phyloP scores from a whole-genome alignment of 1,139 yeast species.

The Taphrina deformans region DNA sequence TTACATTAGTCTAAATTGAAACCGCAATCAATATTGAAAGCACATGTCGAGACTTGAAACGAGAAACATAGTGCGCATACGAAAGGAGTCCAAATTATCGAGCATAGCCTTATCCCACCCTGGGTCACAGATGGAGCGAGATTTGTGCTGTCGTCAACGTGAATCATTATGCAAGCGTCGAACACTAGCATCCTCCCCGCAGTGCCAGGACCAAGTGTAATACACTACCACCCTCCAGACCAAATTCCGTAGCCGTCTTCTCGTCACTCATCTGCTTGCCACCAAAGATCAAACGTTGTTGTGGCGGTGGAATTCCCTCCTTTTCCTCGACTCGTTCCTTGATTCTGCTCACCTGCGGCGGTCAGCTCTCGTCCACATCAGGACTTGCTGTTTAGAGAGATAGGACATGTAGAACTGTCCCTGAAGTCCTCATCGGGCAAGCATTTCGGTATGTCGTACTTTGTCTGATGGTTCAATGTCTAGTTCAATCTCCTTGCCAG shows the following conservation, averaged over 20 bases:
- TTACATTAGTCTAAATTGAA: neutral
- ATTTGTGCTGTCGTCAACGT: neutral
- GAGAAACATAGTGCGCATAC: neutral
- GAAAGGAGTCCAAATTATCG: neutral
- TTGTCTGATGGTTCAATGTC: slow-evolving; percentile 75
- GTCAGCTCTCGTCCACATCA: neutral
- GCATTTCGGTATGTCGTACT: too few species aligned
- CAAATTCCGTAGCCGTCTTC: slow-evolving; percentile 65
- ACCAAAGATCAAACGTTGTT: slow-evolving; percentile 84
- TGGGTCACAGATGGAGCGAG: too few species aligned
- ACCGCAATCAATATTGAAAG: neutral
- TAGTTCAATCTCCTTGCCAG: slow-evolving; percentile 58
- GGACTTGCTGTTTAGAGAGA: neutral
- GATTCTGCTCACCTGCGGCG: slow-evolving; percentile 61
- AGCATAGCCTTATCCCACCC: neutral
- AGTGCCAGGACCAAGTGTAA: slow-evolving; percentile 85
- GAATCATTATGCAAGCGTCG: too few species aligned
- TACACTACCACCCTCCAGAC: slow-evolving; percentile 66
- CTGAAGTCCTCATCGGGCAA: too few species aligned
- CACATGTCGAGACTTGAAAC: neutral
- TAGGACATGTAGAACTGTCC: neutral
- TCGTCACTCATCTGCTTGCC: slow-evolving; percentile 92
- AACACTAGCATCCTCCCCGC: slow-evolving; percentile 65
- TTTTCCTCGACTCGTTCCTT: slow-evolving; percentile 94
- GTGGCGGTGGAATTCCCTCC: slow-evolving; percentile 97